Evolutionary conservation across 228 moss, liverwort and hornwort species (phyloP).

Genomic region (Sphagnum magellanicum): DNA sequence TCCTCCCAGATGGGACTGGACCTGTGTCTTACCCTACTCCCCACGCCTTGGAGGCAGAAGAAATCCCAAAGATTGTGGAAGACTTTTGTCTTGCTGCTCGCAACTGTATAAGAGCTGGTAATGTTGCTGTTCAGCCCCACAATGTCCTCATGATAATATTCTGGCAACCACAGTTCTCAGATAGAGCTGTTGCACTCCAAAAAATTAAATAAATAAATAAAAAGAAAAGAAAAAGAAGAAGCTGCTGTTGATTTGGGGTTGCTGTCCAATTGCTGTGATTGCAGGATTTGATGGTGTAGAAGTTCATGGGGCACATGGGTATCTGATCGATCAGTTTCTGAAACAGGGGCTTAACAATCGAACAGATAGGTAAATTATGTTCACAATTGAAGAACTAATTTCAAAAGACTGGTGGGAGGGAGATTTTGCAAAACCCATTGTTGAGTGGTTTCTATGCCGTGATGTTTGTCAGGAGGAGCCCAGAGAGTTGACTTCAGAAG

Average conservation of each 20-base stretch:
- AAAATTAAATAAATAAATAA: too few species aligned
- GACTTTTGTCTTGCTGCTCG: constrained; percentile 9
- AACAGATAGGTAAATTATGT: constrained; percentile 10
- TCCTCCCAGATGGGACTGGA: constrained; percentile 10
- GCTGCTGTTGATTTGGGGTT: background rate
- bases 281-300: constrained; percentile 53
- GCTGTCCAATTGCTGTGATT: background rate
- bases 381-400: too few species aligned
- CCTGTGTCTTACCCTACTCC: constrained; percentile 8
- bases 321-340: constrained; percentile 38
- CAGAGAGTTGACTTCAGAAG: too few species aligned
- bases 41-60: constrained; percentile 1
- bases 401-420: too few species aligned
- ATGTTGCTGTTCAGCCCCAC: background rate
- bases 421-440: too few species aligned
- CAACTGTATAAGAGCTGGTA: constrained; percentile 46
- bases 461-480: too few species aligned
- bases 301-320: constrained; percentile 38
- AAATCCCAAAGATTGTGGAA: constrained; percentile 18
- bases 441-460: too few species aligned
- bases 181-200: background rate
- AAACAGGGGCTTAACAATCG: constrained; percentile 34
- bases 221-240: too few species aligned
- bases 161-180: background rate
- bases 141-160: background rate